phyloP scores from a whole-genome alignment of 164 flowering plant species.

The Tetrastigma voinierianum region DNA sequence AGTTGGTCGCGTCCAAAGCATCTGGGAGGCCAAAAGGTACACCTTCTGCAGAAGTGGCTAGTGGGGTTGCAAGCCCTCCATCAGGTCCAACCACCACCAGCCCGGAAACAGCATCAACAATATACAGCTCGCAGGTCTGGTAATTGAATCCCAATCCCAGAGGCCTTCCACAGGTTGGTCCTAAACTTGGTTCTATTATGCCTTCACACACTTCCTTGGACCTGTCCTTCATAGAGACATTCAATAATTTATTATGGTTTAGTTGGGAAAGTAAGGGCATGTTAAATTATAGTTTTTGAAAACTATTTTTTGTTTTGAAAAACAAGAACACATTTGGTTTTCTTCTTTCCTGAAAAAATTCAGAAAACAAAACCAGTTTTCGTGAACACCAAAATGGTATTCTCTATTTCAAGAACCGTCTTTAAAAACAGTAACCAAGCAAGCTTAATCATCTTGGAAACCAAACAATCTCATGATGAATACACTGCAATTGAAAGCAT shows the following conservation, averaged over 20 bases:
- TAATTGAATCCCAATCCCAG: constrained; percentile 30
- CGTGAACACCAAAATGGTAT: too few relatives aligned
- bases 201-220: constrained; percentile 19
- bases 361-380: background rate
- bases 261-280: background rate
- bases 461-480: background rate
- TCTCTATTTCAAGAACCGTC: too few relatives aligned
- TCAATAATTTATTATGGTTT: background rate
- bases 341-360: too few relatives aligned
- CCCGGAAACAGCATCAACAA: constrained; percentile 42
- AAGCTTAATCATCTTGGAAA: too few relatives aligned
- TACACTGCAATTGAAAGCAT: background rate
- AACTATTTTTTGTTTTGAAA: too few relatives aligned
- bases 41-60: constrained; percentile 19
- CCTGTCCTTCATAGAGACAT: constrained; percentile 2
- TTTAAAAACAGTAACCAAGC: too few relatives aligned
- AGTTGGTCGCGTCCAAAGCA: constrained; percentile 18
- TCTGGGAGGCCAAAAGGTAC: constrained; percentile 13
- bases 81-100: constrained; percentile 28
- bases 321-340: too few relatives aligned
- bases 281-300: too few relatives aligned
- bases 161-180: constrained; percentile 34
- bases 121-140: constrained; percentile 33
- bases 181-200: background rate
- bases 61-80: constrained; percentile 14